Base-by-base conservation (phyloP, 257 asterid species). In the Fraxinus excelsior region DNA sequence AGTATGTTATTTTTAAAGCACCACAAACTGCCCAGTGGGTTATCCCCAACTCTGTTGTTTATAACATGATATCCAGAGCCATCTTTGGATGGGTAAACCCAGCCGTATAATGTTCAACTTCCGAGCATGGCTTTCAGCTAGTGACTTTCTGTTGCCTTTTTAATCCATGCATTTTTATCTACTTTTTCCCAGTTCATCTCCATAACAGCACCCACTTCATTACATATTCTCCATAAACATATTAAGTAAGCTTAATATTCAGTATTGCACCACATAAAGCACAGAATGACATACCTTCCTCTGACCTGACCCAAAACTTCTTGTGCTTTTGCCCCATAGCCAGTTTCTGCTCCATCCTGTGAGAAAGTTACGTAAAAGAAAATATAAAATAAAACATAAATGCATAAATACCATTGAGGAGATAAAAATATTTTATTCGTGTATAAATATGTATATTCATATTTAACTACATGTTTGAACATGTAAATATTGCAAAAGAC, bases 321-420 rank as follows among this genome's bases (percentile, higher is more conserved):
- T 84, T 96, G 98, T 58, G 99, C 99, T 89, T 93, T 96, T 21
- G 99, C 99, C 71, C 99, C 99, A 79, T 96, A 96, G 70, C 99
- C 99, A 82, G 1, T 79, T 14, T 96, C 98, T 46, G 99, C 99
- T 70, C 99, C 99, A 82, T 75, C 88, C 99, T 96, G 89, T 80
- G 86, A 73, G 53, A 65, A 23, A 11, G 40, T 16, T 2, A 10
- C 42, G 28, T 34, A 32, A 67, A 25, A 58, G 67, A 78, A 49
- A 49, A 40, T 19, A 76, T 68, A 53, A 19, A 10, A 42, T 56
- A 75, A 40, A 2, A 49, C 37, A 46, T 35, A 25, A 0, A 19
- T 14, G 37, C 51, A 38, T 38, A 70, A n/a, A 18, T 25, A 71
- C 29, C 21, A 26, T 42, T 26, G 51, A 21, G 7, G 11, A 16